These are phyloP conservation scores for Umbelopsis isabellina DNA, from an alignment of 192 early-diverging fungal genomes.

Conservation along the genomic window DNA sequence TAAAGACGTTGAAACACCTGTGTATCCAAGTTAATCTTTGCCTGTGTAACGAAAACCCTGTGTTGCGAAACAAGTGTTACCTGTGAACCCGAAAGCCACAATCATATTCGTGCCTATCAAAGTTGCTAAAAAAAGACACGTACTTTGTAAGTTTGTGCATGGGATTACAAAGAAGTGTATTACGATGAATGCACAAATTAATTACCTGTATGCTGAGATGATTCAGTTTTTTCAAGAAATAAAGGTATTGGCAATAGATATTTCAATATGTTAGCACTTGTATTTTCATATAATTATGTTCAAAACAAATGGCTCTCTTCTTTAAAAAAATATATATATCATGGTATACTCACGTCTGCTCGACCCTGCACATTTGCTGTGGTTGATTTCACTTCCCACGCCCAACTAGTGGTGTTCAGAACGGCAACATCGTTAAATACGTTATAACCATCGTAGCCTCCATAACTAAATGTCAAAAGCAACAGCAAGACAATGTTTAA, in stretches of 20 bases:
- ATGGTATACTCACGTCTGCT: conserved; percentile 35
- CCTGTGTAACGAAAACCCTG: neutral
- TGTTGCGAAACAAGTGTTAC: neutral
- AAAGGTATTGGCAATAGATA: neutral
- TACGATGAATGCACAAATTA: neutral
- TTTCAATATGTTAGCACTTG: no score
- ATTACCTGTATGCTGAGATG: conserved; percentile 36
- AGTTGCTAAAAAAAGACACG: conserved; percentile 25
- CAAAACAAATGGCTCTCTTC: no score
- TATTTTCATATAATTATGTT: no score
- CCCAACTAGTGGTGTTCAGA: conserved; percentile 35
- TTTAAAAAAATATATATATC: neutral
- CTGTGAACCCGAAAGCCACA: conserved; percentile 42
- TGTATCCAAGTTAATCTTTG: neutral
- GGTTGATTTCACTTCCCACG: conserved; percentile 40
- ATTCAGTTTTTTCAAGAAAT: conserved; percentile 11
- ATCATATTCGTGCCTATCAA: conserved; percentile 38
- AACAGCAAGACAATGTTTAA: neutral
- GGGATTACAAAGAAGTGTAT: no score
- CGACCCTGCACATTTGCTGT: conserved; percentile 39
- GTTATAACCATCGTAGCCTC: conserved; percentile 41
- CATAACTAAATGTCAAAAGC: conserved; percentile 24
- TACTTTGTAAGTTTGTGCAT: neutral
- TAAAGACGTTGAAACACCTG: conserved; percentile 35
- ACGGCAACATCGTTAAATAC: conserved; percentile 41